Evolutionary conservation across 768 basidiomycete species (phyloP), one percentile per base, ranked within the genome.

Genomic region (Tulasnella sp.): DNA sequence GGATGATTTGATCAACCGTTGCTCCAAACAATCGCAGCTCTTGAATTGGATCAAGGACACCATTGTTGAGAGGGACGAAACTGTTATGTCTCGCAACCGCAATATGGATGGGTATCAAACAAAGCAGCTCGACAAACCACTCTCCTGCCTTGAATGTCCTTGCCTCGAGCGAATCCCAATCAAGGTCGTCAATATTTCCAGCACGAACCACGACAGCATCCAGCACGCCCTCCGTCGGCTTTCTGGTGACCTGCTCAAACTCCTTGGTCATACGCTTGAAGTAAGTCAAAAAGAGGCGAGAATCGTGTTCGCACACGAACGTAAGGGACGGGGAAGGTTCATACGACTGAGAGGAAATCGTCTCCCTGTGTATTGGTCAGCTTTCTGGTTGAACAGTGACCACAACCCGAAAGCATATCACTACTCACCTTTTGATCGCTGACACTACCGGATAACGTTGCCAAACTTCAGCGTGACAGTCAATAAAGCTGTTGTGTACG

Each of bases 81-180:
- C 75, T 65, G 56, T 80, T 81, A 43, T 79, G 77, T 12, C 67
- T 66, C 3, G 75, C 73, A 25, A 81, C 58, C 0, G 78, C 79
- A 25, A 80, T 67, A 27, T 80, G 78, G 27, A 80, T 80, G 0
- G 78, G 78, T 37, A 80, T 78, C 22, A 80, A 64, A 51, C 79
- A 80, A 1, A 80, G 56, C 7, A 79, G 60, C 13, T 78, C 73
- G 1, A 74, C 76, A 0, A 80, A 60, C 79, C 79, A 80, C 60
- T 81, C 77, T 32, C 79, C 78, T 0, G 67, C 66, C 13, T 65
- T 65, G 52, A 72, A 73, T 65, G 3, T 40, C 48, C 55, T 15
- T 31, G 45, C 24, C 48, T 56, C 19, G 58, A 22, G 19, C 7
- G 10, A 31, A 13, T 53, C 24, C 39, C 33, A 57, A 56, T 9